These are phyloP conservation scores for Ceratocystis smalleyi DNA, from an alignment of 2,329 filamentous ascomycete species.

Conservation along the genomic window DNA sequence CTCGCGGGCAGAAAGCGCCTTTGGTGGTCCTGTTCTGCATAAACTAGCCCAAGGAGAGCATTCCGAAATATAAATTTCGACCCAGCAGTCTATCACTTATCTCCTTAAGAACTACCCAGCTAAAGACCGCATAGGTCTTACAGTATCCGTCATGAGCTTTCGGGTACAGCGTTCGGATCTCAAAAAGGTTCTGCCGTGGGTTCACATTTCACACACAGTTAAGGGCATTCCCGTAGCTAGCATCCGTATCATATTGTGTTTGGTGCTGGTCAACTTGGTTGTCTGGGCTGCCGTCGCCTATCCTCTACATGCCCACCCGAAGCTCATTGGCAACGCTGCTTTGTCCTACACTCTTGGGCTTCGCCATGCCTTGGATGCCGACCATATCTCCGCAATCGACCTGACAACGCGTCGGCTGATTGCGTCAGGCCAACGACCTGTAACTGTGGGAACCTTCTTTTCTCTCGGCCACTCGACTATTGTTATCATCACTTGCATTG, in stretches of 20 bases:
- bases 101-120: neutral
- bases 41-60: no score
- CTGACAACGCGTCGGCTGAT: conserved; percentile 84
- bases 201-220: conserved; percentile 14
- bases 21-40: no score
- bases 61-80: neutral
- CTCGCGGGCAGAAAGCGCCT: neutral
- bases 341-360: conserved; percentile 80
- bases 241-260: conserved; percentile 35
- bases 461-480: conserved; percentile 87
- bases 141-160: neutral
- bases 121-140: neutral
- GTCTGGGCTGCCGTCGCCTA: conserved; percentile 41
- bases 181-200: conserved; percentile 12
- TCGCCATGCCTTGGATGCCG: conserved; percentile 92
- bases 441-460: conserved; percentile 90
- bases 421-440: conserved; percentile 68
- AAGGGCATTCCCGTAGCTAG: conserved; percentile 14
- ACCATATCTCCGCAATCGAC: conserved; percentile 77
- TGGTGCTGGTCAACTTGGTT: conserved; percentile 36
- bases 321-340: conserved; percentile 62
- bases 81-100: neutral
- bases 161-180: neutral
- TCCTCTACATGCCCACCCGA: conserved; percentile 37
- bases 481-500: conserved; percentile 75